Percentiles rank a stretch among this genome's conserved stretches.
These are phyloP conservation scores for Delonix regia DNA, from an alignment of 306 rosid genomes.

Conservation along the genomic window DNA sequence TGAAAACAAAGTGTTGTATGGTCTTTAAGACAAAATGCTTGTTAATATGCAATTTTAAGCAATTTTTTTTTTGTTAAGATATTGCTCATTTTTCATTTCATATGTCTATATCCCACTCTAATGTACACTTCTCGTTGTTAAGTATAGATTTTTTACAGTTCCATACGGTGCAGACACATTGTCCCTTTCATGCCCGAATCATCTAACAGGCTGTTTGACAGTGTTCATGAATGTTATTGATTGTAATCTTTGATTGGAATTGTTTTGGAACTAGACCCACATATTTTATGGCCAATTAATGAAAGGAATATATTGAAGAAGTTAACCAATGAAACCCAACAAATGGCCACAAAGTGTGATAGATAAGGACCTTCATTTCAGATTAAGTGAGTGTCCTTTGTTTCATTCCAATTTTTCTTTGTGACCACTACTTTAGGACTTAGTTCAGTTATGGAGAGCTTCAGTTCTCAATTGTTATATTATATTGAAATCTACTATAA, in stretches of 20 bases:
- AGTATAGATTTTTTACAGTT: slow-evolving; percentile 1
- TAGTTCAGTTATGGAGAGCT: too few species aligned
- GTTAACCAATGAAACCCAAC: background rate
- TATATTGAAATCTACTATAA: too few species aligned
- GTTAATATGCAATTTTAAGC: slow-evolving; percentile 34
- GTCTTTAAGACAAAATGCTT: too few species aligned
- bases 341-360: background rate
- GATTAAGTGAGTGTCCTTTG: background rate
- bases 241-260: slow-evolving; percentile 7
- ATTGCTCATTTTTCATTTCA: slow-evolving; percentile 8
- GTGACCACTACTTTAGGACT: background rate
- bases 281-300: background rate
- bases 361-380: background rate
- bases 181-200: background rate
- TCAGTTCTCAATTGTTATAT: too few species aligned
- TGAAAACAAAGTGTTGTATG: too few species aligned
- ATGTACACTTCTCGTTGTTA: slow-evolving; percentile 8
- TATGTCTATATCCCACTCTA: slow-evolving; percentile 29
- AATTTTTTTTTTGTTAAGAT: slow-evolving; percentile 31
- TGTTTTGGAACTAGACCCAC: slow-evolving; percentile 11
- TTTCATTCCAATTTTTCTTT: background rate
- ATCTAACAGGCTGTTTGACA: background rate
- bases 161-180: background rate
- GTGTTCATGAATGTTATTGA: background rate
- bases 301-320: background rate